phyloP scores from a whole-genome alignment of 129 eudicot species.

The Scalesia atractyloides region DNA sequence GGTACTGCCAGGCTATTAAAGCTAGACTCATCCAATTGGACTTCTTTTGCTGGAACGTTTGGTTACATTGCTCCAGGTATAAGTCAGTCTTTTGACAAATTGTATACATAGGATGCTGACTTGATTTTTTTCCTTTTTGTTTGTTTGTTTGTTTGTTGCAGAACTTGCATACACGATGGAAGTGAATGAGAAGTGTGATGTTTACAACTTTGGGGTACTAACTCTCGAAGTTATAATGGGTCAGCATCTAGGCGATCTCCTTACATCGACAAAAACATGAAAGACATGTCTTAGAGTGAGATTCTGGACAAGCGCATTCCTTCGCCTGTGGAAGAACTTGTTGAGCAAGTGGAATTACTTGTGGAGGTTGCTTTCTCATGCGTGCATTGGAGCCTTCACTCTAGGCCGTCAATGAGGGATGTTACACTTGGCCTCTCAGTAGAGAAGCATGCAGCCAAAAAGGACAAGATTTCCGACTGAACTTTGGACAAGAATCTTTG shows the following conservation, averaged over 20 bases:
- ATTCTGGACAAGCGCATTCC: neutral
- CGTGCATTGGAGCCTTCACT: neutral
- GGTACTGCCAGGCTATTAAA: neutral
- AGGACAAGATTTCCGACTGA: neutral
- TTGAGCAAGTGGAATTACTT: neutral
- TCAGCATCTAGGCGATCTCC: neutral
- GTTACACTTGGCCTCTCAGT: neutral
- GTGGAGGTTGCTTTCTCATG: neutral
- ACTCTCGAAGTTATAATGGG: neutral
- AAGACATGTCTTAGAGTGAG: neutral
- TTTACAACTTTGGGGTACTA: conserved; percentile 7
- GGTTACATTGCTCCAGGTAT: conserved; percentile 6
- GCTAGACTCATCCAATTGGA: neutral
- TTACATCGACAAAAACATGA: neutral
- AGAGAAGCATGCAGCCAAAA: neutral
- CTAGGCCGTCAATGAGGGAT: neutral
- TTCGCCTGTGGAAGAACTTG: neutral
- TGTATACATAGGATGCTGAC: neutral
- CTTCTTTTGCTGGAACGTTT: neutral
- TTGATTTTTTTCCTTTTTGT: neutral
- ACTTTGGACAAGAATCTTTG: neutral
- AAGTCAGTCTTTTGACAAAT: neutral
- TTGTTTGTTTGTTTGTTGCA: neutral
- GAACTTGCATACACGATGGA: conserved; percentile 7
- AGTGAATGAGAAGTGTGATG: neutral